Evolutionary conservation across 345 rosid species (phyloP).

Genomic region (Arabidopsis suecica): DNA sequence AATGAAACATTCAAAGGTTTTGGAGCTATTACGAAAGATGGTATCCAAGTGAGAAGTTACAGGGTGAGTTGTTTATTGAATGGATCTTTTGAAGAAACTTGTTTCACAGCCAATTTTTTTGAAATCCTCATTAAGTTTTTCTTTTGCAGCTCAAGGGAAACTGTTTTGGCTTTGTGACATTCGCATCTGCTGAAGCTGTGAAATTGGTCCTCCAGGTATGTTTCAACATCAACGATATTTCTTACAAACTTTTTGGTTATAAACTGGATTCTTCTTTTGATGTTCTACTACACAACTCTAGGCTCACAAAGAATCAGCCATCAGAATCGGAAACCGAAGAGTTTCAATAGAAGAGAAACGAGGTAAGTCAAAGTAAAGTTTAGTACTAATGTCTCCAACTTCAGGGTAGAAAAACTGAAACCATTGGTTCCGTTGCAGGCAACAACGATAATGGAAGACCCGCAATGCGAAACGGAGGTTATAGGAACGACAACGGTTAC

Average conservation of each 20-base stretch:
- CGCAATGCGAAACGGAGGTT: conserved; percentile 54
- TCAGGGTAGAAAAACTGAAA: background rate
- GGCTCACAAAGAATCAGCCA: conserved; percentile 56
- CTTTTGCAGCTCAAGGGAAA: conserved; percentile 51
- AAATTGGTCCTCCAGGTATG: conserved; percentile 67
- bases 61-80: conserved; percentile 37
- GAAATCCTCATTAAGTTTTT: background rate
- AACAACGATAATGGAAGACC: conserved; percentile 51
- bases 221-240: background rate
- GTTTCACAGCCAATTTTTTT: too few species aligned
- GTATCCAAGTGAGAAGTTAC: conserved; percentile 49
- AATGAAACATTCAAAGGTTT: conserved; percentile 43
- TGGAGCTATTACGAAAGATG: conserved; percentile 39
- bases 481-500: conserved; percentile 59
- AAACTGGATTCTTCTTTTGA: conserved; percentile 3
- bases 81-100: background rate
- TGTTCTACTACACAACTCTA: conserved; percentile 7
- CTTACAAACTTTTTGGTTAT: background rate
- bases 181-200: conserved; percentile 67
- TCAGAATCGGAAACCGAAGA: conserved; percentile 61
- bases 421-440: conserved; percentile 46
- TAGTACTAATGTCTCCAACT: conserved; percentile 17
- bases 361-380: conserved; percentile 50
- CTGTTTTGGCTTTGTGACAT: conserved; percentile 88
- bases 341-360: conserved; percentile 81